A percentile compares a stretch with the other conserved stretches of the same genome.
phyloP scores from a whole-genome alignment of 2,329 filamentous ascomycete species.

The Amesomyces nigricolor region DNA sequence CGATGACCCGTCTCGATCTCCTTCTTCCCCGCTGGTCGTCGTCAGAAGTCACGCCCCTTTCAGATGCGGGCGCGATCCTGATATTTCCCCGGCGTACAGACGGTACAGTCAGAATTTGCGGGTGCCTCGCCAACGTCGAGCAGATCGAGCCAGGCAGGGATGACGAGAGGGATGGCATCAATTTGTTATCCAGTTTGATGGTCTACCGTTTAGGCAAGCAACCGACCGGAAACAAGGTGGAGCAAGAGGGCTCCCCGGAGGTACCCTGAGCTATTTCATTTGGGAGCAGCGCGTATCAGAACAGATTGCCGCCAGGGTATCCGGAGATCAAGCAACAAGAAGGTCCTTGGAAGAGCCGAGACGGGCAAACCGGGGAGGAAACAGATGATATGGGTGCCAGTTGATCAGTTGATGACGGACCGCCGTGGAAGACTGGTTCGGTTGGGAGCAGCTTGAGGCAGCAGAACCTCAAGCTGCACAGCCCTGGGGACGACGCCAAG shows the following conservation, averaged over 20 bases:
- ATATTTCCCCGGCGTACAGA: neutral
- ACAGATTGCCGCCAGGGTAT: slow-evolving; percentile 37
- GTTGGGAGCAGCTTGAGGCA: slow-evolving; percentile 13
- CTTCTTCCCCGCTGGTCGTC: neutral
- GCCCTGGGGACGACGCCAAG: slow-evolving; percentile 12
- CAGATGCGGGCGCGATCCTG: slow-evolving; percentile 4
- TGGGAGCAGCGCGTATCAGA: slow-evolving; percentile 42
- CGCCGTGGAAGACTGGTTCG: slow-evolving; percentile 7
- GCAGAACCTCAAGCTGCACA: slow-evolving; percentile 15
- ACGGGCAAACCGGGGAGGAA: slow-evolving; percentile 16
- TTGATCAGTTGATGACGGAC: slow-evolving; percentile 12
- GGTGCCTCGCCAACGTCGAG: neutral
- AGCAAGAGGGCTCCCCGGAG: slow-evolving; percentile 31
- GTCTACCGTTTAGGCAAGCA: slow-evolving; percentile 33
- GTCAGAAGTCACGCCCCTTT: slow-evolving; percentile 10
- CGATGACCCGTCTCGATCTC: slow-evolving; percentile 20
- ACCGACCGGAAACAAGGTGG: slow-evolving; percentile 40
- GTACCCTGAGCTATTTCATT: slow-evolving; percentile 41
- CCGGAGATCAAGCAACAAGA: slow-evolving; percentile 26
- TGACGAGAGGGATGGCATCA: slow-evolving; percentile 14
- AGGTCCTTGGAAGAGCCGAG: slow-evolving; percentile 15
- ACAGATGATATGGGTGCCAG: slow-evolving; percentile 17
- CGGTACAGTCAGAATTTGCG: neutral
- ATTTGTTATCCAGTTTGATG: slow-evolving; percentile 23
- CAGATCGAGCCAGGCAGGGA: slow-evolving; percentile 6